Evolutionary conservation across 202 grass and related monocot genomes (phyloP).

Genomic region (Carex sylvatica): DNA sequence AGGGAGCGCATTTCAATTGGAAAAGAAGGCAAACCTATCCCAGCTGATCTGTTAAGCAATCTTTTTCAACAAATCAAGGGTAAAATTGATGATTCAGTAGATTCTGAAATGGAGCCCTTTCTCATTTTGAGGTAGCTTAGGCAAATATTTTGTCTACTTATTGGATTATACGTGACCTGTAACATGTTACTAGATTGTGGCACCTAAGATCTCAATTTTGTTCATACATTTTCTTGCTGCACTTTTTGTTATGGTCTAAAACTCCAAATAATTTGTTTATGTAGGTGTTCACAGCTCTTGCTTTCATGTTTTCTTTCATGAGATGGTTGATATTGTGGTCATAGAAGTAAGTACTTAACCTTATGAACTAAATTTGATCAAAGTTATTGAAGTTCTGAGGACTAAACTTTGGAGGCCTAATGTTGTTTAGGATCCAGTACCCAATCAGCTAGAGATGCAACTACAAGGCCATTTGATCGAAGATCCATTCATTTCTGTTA

Average conservation of each 20-base stretch:
- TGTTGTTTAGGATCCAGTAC: slow-evolving; percentile 50
- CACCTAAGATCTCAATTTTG: not conserved
- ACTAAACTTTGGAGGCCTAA: not conserved
- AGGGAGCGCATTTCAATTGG: slow-evolving; percentile 80
- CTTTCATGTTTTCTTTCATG: slow-evolving; percentile 68
- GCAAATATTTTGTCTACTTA: not conserved
- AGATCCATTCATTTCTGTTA: slow-evolving; percentile 78
- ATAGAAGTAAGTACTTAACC: slow-evolving; percentile 66
- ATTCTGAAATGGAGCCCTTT: slow-evolving; percentile 67
- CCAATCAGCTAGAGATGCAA: slow-evolving; percentile 41
- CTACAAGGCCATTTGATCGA: slow-evolving; percentile 58
- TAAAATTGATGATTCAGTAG: slow-evolving; percentile 61
- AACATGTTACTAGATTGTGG: slow-evolving; percentile 4
- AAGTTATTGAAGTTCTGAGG: not conserved
- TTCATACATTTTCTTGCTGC: not conserved
- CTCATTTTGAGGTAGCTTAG: slow-evolving; percentile 81
- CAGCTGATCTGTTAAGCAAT: slow-evolving; percentile 43
- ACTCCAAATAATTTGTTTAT: slow-evolving; percentile 12
- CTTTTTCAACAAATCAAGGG: slow-evolving; percentile 53
- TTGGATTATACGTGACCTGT: not conserved
- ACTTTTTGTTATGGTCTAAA: not conserved
- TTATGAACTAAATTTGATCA: not conserved
- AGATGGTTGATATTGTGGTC: slow-evolving; percentile 73
- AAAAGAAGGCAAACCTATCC: slow-evolving; percentile 55
- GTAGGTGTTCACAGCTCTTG: slow-evolving; percentile 80